These are phyloP conservation scores for Pseudoperonospora humuli DNA, from an alignment of 352 stramenopile species.

Conservation along the genomic window DNA sequence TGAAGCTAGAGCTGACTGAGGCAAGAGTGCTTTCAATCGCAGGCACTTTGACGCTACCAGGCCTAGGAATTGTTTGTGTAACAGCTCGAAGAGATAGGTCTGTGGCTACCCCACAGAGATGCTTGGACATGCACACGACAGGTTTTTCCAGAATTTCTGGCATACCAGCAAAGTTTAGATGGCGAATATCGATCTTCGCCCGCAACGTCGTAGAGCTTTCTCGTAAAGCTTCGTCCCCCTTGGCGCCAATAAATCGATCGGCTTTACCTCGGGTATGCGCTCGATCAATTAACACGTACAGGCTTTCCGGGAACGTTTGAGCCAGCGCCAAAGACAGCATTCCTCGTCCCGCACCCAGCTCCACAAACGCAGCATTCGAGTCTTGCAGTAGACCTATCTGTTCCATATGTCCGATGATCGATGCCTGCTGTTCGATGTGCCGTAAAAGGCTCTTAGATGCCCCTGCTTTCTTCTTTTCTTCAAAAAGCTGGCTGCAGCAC, in stretches of 20 bases:
- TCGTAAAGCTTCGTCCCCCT: conserved; percentile 10
- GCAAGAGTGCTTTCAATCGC: background rate
- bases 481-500: conserved; percentile 52
- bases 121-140: conserved; percentile 81
- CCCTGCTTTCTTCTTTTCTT: conserved; percentile 48
- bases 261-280: conserved; percentile 65
- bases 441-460: conserved; percentile 56
- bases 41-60: background rate
- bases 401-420: conserved; percentile 77
- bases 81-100: conserved; percentile 72
- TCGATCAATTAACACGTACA: conserved; percentile 75
- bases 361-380: conserved; percentile 39
- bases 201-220: conserved; percentile 32
- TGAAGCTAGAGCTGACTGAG: conserved; percentile 31
- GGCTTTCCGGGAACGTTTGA: conserved; percentile 46
- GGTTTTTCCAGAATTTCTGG: conserved; percentile 34
- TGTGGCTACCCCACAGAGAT: conserved; percentile 75
- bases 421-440: conserved; percentile 80
- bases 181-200: conserved; percentile 81
- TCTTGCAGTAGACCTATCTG: conserved; percentile 39
- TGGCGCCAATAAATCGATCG: conserved; percentile 53
- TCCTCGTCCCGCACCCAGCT: conserved; percentile 64
- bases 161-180: conserved; percentile 71
- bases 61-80: conserved; percentile 36
- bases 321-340: conserved; percentile 77